A percentile compares a stretch with the other conserved stretches of the same genome.
phyloP scores from a whole-genome alignment of 2,329 filamentous ascomycete species.

The Passalora sequoiae region DNA sequence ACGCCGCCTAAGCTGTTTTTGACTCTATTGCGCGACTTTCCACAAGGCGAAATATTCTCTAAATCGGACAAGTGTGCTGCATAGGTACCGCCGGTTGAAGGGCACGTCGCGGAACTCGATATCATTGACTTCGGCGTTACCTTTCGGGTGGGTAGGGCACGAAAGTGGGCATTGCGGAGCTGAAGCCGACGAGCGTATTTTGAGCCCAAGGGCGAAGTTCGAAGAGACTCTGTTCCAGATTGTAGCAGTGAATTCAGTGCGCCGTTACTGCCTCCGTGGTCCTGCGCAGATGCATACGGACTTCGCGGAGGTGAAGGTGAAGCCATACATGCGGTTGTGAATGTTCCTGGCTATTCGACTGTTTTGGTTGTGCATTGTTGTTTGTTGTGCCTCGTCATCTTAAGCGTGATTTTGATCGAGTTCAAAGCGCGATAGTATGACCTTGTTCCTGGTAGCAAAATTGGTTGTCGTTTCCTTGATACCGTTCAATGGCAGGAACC shows the following conservation, averaged over 20 bases:
- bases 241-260: background rate
- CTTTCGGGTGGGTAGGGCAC: constrained; percentile 28
- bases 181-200: constrained; percentile 30
- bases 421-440: too few relatives aligned
- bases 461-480: too few relatives aligned
- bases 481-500: too few relatives aligned
- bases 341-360: too few relatives aligned
- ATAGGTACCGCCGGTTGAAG: constrained; percentile 3
- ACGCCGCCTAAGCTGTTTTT: constrained; percentile 20
- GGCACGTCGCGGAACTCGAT: constrained; percentile 23
- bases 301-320: background rate
- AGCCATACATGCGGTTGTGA: too few relatives aligned
- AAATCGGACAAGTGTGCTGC: constrained; percentile 19
- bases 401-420: too few relatives aligned
- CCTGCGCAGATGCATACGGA: too few relatives aligned
- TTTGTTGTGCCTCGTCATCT: too few relatives aligned
- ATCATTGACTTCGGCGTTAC: constrained; percentile 28
- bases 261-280: background rate
- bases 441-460: too few relatives aligned
- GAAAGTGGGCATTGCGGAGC: constrained; percentile 34
- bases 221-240: background rate
- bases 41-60: constrained; percentile 23
- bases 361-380: too few relatives aligned
- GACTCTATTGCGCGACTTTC: constrained; percentile 6
- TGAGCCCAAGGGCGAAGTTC: constrained; percentile 7